Conservation (phyloP, 352 stramenopile species). For the Globisporangium orthogonon region DNA sequence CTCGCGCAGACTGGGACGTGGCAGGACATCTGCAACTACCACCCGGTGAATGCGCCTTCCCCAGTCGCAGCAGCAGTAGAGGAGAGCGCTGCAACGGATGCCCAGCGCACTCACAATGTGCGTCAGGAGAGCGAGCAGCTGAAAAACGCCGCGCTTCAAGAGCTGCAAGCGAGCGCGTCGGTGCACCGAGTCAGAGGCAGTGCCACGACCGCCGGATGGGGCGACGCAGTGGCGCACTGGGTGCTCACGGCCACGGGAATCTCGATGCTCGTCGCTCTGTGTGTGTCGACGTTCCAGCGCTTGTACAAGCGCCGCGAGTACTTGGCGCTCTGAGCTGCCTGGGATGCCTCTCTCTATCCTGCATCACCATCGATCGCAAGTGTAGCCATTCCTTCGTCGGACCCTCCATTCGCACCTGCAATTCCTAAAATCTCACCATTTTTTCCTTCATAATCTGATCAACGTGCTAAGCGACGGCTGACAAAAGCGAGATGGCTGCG, state of each 20-base stretch:
- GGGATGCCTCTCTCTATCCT: too few relatives aligned
- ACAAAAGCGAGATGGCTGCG: neutral
- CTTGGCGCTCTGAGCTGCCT: conserved; percentile 5
- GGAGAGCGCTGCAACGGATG: neutral
- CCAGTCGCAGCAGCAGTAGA: neutral
- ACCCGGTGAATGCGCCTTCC: conserved; percentile 30
- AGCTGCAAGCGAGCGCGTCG: neutral
- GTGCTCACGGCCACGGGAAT: conserved; percentile 9
- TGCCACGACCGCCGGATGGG: neutral
- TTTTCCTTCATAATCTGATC: too few relatives aligned
- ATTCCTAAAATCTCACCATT: neutral
- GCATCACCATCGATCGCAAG: neutral
- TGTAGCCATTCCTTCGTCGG: too few relatives aligned
- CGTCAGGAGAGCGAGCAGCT: neutral
- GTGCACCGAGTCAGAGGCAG: neutral
- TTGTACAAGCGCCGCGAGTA: conserved; percentile 17
- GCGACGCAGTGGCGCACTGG: conserved; percentile 2
- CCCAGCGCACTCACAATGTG: neutral
- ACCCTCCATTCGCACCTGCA: too few relatives aligned
- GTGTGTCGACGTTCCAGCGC: conserved; percentile 12
- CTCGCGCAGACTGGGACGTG: conserved; percentile 55
- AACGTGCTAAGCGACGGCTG: too few relatives aligned
- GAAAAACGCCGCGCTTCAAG: neutral
- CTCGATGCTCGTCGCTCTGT: conserved; percentile 8
- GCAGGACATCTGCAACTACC: conserved; percentile 69